Evolutionary conservation across 139 green algal species (phyloP), one percentile per base, ranked within the genome.

Genomic region (Zygnema circumcarinatum): DNA sequence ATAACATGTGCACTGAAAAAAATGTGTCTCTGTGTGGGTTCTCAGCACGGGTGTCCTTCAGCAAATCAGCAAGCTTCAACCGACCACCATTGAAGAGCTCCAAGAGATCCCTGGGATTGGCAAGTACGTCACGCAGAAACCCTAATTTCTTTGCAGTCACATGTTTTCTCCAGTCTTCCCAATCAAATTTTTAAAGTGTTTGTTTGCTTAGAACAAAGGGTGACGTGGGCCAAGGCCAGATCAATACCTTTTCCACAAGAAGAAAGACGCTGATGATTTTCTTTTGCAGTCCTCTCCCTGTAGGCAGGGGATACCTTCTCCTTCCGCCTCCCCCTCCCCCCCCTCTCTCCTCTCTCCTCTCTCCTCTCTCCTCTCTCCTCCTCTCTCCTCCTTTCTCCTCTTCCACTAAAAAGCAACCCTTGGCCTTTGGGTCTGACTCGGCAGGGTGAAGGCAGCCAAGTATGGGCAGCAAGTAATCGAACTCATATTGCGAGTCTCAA

Each of bases 1-100:
- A n/a, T n/a, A n/a, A n/a, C n/a, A n/a, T n/a, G n/a, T n/a, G n/a
- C n/a, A n/a, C n/a, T n/a, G n/a, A n/a, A n/a, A n/a, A 72, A 72
- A 29, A 25, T 72, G 25, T 33, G 29, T 72, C 25, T 72, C 54
- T 29, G 25, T 72, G 54, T 25, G 54, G 54, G 54, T 25, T 72
- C 35, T 20, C 47, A 78, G 69, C 11, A 78, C 35, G 11, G 16
- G 69, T 41, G 16, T 20, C 7, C 69, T 78, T 52, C 69, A 78
- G 36, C 35, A 78, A 41, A 78, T 78, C 36, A 78, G 69, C 69
- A 78, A 78, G 16, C 7, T 78, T 20, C 69, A 16, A 16, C 69
- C 69, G 36, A 39, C 35, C 3, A 78, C 69, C 7, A 41, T 78
- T 78, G 69, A 78, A 25, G 69, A 78, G 3, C 69, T 78, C 36